A percentile compares a stretch with the other conserved stretches of the same genome.
Evolutionary conservation across 2,329 filamentous ascomycete genomes (phyloP).

Genomic region (Endocalyx cinctus): DNA sequence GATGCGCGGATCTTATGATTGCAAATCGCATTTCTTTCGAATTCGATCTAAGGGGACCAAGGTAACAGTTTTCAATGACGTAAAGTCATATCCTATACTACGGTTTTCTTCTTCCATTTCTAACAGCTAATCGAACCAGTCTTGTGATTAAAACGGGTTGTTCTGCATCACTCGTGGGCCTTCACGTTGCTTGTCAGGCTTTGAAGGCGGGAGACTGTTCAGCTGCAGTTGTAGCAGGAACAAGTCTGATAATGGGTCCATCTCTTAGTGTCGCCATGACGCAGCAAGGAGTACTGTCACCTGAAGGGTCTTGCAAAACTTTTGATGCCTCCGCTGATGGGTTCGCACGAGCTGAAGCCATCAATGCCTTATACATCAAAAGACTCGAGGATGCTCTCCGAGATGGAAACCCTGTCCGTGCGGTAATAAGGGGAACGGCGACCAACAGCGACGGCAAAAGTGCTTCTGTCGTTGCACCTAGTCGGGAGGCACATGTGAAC

Average conservation of each 20-base stretch:
- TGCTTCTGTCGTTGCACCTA: no score
- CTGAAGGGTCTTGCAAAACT: constrained; percentile 19
- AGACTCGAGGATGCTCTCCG: constrained; percentile 31
- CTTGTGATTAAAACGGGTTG: constrained; percentile 25
- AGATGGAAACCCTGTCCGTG: constrained; percentile 18
- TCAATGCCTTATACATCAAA: constrained; percentile 37
- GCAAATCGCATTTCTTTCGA: constrained; percentile 26
- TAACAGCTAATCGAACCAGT: no score
- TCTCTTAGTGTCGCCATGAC: constrained; percentile 15
- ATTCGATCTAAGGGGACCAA: constrained; percentile 17
- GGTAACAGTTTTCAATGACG: no score
- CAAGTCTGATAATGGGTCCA: constrained; percentile 17
- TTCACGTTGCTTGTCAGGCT: constrained; percentile 24
- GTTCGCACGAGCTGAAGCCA: constrained; percentile 41
- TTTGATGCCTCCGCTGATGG: constrained; percentile 38
- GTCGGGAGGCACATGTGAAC: no score
- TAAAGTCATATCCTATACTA: no score
- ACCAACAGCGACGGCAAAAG: no score
- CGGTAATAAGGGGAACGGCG: constrained; percentile 26
- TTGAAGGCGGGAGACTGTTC: constrained; percentile 19
- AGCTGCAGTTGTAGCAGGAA: constrained; percentile 25
- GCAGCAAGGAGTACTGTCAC: constrained; percentile 17
- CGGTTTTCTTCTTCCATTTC: no score
- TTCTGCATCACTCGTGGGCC: constrained; percentile 20
- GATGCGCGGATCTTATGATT: constrained; percentile 22